Evolutionary conservation across 2,329 filamentous ascomycete genomes (phyloP), one percentile per base, ranked within the genome.

Genomic region (Arthrobotrys pseudoclavata): DNA sequence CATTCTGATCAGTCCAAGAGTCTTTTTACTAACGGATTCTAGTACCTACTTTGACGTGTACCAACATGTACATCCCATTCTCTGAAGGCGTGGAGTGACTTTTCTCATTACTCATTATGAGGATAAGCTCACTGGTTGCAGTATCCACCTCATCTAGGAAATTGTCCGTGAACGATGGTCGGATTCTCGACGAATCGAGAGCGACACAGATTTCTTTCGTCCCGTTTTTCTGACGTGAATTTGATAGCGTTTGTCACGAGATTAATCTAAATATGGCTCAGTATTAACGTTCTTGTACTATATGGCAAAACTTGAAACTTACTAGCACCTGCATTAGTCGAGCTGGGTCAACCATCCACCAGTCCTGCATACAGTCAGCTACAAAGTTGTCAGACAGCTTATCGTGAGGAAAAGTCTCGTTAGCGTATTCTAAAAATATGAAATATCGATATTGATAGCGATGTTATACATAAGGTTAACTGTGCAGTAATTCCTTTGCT

Each of bases 261-360:
- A 81, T 94, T 94, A 82, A 94, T 93, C 72, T 76, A 55, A 18
- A 48, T 15, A 31, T 18, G 12, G 13, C 6, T 75, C 2, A 69
- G 45, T 24, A 34, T 42, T 7, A 3, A 10, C 22, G n/a, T 10
- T 13, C 10, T 34, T 13, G 15, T 10, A 13, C 20, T 62, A 20
- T 24, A 1, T 24, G 7, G 10, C 3, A n/a, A 12, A 29, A n/a
- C 12, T 26, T 24, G 13, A 24, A 20, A 67, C 60, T 15, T 22
- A 76, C 71, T 47, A 94, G 84, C 1, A 94, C 89, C 82, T 94
- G 92, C 50, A 91, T 86, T 15, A 94, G 86, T 45, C 92, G 87
- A 2, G 91, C 92, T 5, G 92, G 92, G 82, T 95, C 92, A 47
- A 94, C 85, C 79, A 88, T 91, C 47, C 91, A 90, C 90, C 91